phyloP scores from a whole-genome alignment of 441 rosid genomes.

The Gossypium armourianum region DNA sequence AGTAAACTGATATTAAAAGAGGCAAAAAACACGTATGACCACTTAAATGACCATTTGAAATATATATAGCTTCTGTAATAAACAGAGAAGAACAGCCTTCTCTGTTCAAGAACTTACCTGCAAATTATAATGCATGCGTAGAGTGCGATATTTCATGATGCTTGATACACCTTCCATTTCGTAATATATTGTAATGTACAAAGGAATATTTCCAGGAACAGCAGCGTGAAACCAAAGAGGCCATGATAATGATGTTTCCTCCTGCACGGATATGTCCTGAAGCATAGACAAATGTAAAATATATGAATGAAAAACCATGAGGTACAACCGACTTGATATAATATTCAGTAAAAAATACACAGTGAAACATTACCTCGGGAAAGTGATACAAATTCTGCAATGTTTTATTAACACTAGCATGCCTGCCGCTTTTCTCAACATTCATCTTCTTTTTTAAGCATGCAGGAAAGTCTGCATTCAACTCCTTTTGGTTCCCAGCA shows the following conservation, averaged over 20 bases:
- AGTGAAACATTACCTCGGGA: constrained; percentile 56
- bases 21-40: neutral
- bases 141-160: constrained; percentile 73
- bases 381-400: constrained; percentile 45
- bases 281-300: constrained; percentile 20
- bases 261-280: constrained; percentile 55
- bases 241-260: constrained; percentile 59
- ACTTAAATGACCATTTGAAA: no score
- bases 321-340: constrained; percentile 15
- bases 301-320: constrained; percentile 16
- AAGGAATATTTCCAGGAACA: constrained; percentile 60
- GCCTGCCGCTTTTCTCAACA: constrained; percentile 27
- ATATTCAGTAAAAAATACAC: constrained; percentile 13
- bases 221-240: constrained; percentile 96
- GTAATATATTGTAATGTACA: constrained; percentile 61
- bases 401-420: constrained; percentile 25
- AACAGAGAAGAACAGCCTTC: constrained; percentile 1
- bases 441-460: constrained; percentile 50
- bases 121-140: constrained; percentile 68
- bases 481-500: constrained; percentile 45
- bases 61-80: no score
- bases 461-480: constrained; percentile 46
- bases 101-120: constrained; percentile 41
- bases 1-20: neutral
- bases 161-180: constrained; percentile 70